These are phyloP conservation scores for Cercospora nicotianae DNA, from an alignment of 2,329 filamentous ascomycete species.

Conservation along the genomic window DNA sequence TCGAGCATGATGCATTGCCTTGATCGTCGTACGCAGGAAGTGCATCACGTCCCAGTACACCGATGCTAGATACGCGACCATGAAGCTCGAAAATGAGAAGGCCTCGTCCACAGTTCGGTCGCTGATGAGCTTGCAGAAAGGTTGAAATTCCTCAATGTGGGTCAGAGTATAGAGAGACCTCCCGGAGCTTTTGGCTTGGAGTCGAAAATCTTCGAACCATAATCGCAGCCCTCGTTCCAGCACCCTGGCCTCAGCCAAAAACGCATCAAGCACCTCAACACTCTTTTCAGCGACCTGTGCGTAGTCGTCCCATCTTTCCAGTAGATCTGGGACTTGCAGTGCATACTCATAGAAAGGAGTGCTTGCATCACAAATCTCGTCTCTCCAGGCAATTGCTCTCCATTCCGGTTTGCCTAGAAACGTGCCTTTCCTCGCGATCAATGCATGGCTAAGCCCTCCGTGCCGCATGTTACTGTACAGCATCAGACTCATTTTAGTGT, in stretches of 20 bases:
- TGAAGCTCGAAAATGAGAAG: constrained; percentile 34
- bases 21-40: constrained; percentile 31
- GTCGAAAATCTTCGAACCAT: constrained; percentile 30
- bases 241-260: constrained; percentile 26
- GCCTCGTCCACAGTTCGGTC: constrained; percentile 33
- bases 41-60: constrained; percentile 38
- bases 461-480: constrained; percentile 35
- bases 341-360: constrained; percentile 35
- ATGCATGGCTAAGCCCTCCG: constrained; percentile 29
- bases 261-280: constrained; percentile 21
- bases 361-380: constrained; percentile 28
- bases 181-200: constrained; percentile 10
- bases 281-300: constrained; percentile 7
- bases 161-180: constrained; percentile 21
- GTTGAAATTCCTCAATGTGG: constrained; percentile 31
- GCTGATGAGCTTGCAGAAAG: constrained; percentile 26
- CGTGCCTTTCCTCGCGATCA: constrained; percentile 34
- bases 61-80: constrained; percentile 34
- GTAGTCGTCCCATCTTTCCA: constrained; percentile 32
- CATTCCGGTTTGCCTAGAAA: constrained; percentile 34
- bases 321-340: constrained; percentile 33
- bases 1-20: constrained; percentile 27
- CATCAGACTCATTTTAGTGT: constrained; percentile 30
- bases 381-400: constrained; percentile 31
- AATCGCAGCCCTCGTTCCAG: constrained; percentile 29